phyloP scores from a whole-genome alignment of 169 alveolate species.

The Eimeria brunetti region DNA sequence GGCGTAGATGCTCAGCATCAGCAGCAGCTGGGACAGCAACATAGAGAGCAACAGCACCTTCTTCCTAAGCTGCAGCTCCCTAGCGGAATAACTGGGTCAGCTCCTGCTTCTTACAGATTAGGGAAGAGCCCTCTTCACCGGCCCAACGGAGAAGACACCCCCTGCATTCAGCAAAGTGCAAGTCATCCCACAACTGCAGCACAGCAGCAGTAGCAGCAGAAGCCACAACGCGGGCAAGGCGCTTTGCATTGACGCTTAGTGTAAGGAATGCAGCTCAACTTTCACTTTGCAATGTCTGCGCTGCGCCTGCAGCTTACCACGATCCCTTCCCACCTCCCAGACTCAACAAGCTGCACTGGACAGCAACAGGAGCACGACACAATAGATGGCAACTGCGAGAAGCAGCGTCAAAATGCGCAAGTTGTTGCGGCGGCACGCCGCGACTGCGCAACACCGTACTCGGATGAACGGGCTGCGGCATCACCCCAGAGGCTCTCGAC shows the following conservation, averaged over 20 bases:
- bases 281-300: conserved; percentile 43
- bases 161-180: conserved; percentile 64
- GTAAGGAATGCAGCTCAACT: neutral
- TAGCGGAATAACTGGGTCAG: conserved; percentile 44
- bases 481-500: conserved; percentile 61
- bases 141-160: conserved; percentile 74
- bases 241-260: neutral
- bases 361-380: conserved; percentile 20
- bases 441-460: neutral
- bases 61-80: conserved; percentile 61
- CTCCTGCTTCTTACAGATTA: conserved; percentile 37
- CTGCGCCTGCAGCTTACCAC: conserved; percentile 63
- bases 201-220: conserved; percentile 33
- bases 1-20: conserved; percentile 10
- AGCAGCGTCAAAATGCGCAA: neutral
- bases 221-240: neutral
- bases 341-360: neutral
- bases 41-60: conserved; percentile 12
- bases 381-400: neutral
- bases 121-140: conserved; percentile 74
- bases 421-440: neutral
- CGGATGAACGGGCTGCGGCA: conserved; percentile 28
- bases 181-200: conserved; percentile 60
- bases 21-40: conserved; percentile 42
- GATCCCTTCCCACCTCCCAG: neutral